Percentiles rank a stretch among this genome's conserved stretches.
Evolutionary conservation across 2,329 filamentous ascomycete species (phyloP).

Genomic region (Neobulgaria alba): DNA sequence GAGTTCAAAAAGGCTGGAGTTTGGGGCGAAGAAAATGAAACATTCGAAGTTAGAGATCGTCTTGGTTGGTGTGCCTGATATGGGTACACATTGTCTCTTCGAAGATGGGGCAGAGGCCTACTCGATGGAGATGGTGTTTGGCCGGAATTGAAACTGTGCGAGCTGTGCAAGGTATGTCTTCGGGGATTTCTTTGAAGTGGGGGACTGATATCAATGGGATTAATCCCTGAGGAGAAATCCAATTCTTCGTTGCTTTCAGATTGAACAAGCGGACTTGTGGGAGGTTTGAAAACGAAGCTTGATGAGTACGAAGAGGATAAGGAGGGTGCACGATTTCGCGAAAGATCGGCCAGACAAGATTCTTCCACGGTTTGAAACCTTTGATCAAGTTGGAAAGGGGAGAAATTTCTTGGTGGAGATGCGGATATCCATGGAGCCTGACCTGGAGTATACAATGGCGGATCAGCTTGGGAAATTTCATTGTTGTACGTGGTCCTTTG

Average conservation of each 20-base stretch:
- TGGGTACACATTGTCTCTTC: constrained; percentile 56
- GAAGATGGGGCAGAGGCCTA: constrained; percentile 36
- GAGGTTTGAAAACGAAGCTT: constrained; percentile 76
- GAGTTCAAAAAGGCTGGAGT: constrained; percentile 43
- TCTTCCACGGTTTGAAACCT: constrained; percentile 20
- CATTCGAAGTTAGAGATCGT: constrained; percentile 58
- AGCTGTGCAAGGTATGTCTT: constrained; percentile 65
- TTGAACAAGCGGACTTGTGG: constrained; percentile 87
- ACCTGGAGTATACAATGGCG: constrained; percentile 11
- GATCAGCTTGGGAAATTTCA: constrained; percentile 8
- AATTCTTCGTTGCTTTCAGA: constrained; percentile 77
- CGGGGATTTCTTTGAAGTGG: constrained; percentile 36
- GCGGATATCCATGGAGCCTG: constrained; percentile 41
- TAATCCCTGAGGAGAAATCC: constrained; percentile 49
- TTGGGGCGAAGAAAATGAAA: constrained; percentile 38
- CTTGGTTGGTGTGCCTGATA: constrained; percentile 75
- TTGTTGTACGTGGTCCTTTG: constrained; percentile 7
- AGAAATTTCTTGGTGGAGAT: constrained; percentile 46
- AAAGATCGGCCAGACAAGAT: constrained; percentile 7
- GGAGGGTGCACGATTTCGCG: constrained; percentile 38
- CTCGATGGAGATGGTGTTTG: constrained; percentile 34
- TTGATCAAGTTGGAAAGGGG: constrained; percentile 37
- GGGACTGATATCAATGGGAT: constrained; percentile 40
- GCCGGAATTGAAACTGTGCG: constrained; percentile 40
- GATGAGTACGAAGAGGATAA: constrained; percentile 66